phyloP scores from a whole-genome alignment of 306 rosid genomes.

The Morella rubra region DNA sequence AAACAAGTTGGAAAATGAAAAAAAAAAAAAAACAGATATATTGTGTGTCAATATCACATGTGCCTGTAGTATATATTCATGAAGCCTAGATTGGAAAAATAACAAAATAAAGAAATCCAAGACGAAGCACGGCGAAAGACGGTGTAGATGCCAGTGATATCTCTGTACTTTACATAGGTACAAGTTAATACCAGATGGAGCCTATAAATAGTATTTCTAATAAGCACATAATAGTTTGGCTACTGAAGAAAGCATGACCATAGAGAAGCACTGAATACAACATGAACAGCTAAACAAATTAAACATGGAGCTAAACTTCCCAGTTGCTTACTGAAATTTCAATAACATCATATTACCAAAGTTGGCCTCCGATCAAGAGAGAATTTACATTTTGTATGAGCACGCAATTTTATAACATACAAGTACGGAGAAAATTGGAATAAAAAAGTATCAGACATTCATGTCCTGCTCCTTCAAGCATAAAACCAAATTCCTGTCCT shows the following conservation, averaged over 20 bases:
- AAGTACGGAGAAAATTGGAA: background rate
- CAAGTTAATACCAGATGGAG: background rate
- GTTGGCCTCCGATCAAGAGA: background rate
- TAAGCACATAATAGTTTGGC: background rate
- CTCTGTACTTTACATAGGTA: background rate
- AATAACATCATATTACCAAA: background rate
- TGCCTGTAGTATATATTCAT: background rate
- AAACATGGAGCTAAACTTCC: constrained; percentile 5
- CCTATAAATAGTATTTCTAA: background rate
- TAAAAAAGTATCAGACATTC: background rate
- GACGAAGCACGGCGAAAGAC: background rate
- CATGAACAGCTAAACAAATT: background rate
- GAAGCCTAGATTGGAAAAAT: background rate
- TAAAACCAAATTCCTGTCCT: background rate
- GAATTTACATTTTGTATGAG: background rate
- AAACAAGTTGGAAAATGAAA: background rate
- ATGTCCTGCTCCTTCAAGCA: background rate
- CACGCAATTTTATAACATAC: background rate
- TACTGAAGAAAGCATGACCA: constrained; percentile 1
- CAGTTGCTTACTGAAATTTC: background rate
- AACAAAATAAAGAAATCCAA: background rate
- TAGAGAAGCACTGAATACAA: background rate
- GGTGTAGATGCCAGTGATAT: background rate
- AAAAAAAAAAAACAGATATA: background rate
- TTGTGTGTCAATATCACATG: background rate